Evolutionary conservation across 2,329 filamentous ascomycete genomes (phyloP).

Genomic region (Arthrobotrys sinensis): DNA sequence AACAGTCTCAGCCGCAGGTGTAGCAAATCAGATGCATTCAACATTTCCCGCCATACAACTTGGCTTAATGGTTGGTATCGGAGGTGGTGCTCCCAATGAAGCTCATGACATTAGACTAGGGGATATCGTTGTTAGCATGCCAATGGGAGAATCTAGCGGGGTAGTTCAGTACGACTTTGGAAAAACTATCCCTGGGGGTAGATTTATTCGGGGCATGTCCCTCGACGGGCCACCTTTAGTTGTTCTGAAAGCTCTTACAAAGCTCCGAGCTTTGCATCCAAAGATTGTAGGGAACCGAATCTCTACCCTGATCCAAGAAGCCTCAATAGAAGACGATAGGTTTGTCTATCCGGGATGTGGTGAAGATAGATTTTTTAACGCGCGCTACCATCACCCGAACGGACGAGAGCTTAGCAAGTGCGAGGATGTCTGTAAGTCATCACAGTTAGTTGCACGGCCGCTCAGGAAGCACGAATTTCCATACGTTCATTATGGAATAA

Average conservation of each 20-base stretch:
- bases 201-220: too few relatives aligned
- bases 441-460: not conserved
- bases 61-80: slow-evolving; percentile 21
- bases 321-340: not conserved
- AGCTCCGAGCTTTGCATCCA: not conserved
- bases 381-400: slow-evolving; percentile 3
- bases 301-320: not conserved
- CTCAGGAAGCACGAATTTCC: not conserved
- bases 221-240: too few relatives aligned
- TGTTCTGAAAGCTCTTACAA: not conserved
- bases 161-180: slow-evolving; percentile 56
- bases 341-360: not conserved
- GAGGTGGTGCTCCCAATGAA: slow-evolving; percentile 34
- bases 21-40: not conserved
- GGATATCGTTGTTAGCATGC: slow-evolving; percentile 30
- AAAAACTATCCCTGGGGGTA: slow-evolving; percentile 6
- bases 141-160: not conserved
- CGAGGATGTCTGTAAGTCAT: not conserved
- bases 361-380: slow-evolving; percentile 2
- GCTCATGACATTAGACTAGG: slow-evolving; percentile 35
- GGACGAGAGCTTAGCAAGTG: slow-evolving; percentile 12
- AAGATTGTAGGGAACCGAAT: slow-evolving; percentile 8
- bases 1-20: not conserved
- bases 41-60: slow-evolving; percentile 11
- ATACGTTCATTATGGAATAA: slow-evolving; percentile 27